These are phyloP conservation scores for Russula emetica DNA, from an alignment of 768 basidiomycete species.

Conservation along the genomic window DNA sequence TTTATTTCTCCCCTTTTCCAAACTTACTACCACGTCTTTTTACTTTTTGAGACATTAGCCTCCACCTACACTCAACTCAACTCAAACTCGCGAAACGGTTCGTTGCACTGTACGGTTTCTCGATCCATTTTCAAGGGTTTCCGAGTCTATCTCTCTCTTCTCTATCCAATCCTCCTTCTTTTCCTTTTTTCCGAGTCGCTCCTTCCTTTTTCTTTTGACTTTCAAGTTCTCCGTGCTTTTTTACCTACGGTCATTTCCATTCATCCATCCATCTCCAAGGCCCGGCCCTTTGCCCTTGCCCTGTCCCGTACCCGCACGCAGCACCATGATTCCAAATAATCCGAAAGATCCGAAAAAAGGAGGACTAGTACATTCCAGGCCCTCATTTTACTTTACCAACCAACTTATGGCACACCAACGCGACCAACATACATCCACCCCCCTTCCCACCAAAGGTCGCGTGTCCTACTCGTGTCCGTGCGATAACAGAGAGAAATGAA, in stretches of 20 bases:
- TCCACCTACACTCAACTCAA: too few relatives aligned
- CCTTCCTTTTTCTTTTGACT: background rate
- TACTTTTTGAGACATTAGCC: background rate
- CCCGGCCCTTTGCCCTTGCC: too few relatives aligned
- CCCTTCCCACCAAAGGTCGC: constrained; percentile 3
- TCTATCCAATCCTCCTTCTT: background rate
- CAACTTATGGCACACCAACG: too few relatives aligned
- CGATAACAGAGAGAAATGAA: constrained; percentile 14
- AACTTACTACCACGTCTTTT: background rate
- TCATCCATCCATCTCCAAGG: too few relatives aligned
- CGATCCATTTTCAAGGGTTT: background rate
- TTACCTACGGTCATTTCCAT: constrained; percentile 17
- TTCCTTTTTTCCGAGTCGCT: background rate
- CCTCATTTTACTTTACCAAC: constrained; percentile 3
- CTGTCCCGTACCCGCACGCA: too few relatives aligned
- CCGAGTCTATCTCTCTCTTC: background rate
- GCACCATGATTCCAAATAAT: too few relatives aligned
- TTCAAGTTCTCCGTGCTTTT: constrained; percentile 3
- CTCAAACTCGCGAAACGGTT: constrained; percentile 21
- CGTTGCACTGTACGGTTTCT: constrained; percentile 15
- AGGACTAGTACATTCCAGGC: background rate
- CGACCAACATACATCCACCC: too few relatives aligned
- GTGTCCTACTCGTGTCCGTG: constrained; percentile 16
- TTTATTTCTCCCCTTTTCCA: too few relatives aligned
- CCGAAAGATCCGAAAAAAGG: too few relatives aligned